These are phyloP conservation scores for Hortiboletus flavorubellus DNA, from an alignment of 768 basidiomycete species.

Conservation along the genomic window DNA sequence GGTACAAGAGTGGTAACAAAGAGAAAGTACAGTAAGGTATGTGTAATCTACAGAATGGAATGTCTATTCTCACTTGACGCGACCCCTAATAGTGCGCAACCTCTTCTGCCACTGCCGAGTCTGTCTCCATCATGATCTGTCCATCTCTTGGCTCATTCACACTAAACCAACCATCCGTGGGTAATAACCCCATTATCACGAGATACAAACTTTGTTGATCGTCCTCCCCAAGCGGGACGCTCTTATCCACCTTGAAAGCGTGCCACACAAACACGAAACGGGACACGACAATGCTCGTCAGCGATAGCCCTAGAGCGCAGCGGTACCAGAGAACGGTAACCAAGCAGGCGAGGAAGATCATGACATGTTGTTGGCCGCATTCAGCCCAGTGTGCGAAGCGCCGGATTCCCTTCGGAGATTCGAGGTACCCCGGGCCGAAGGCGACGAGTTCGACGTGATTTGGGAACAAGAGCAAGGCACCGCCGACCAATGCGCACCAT, in stretches of 20 bases:
- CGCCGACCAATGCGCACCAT: too few relatives aligned
- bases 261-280: conserved; percentile 31
- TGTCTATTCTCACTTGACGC: not conserved
- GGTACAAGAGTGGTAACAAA: not conserved
- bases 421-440: conserved; percentile 24
- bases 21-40: not conserved
- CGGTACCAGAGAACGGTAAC: conserved; percentile 19
- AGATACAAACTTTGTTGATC: conserved; percentile 22
- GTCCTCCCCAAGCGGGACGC: conserved; percentile 24
- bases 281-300: conserved; percentile 15
- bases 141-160: not conserved
- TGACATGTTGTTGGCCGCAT: conserved; percentile 32
- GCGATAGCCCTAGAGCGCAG: conserved; percentile 16
- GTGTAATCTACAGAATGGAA: not conserved
- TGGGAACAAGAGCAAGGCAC: too few relatives aligned
- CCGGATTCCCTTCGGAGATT: conserved; percentile 29
- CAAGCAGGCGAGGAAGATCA: conserved; percentile 31
- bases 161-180: not conserved
- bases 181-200: conserved; percentile 20
- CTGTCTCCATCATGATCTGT: not conserved
- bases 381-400: conserved; percentile 39
- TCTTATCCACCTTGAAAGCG: conserved; percentile 20
- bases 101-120: not conserved
- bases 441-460: too few relatives aligned
- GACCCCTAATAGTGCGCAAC: not conserved